phyloP scores from a whole-genome alignment of 176 grass and related monocot genomes.

The Carex scoparia region DNA sequence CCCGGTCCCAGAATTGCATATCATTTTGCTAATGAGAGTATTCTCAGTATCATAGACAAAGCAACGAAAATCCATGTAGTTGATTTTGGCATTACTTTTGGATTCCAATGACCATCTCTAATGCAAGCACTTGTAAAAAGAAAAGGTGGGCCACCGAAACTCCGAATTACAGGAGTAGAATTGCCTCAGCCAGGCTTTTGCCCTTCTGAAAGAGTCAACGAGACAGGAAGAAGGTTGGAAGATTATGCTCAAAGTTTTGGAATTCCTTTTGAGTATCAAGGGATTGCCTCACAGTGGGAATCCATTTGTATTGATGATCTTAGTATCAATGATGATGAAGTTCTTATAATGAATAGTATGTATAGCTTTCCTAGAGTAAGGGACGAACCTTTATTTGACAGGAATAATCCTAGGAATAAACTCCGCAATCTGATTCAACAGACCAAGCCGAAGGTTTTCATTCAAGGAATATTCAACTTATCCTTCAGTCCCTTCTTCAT shows the following conservation, averaged over 20 bases:
- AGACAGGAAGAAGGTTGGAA: constrained; percentile 1
- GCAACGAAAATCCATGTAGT: constrained; percentile 40
- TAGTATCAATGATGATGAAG: constrained; percentile 35
- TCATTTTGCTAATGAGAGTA: constrained; percentile 55
- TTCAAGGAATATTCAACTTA: background rate
- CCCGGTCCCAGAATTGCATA: constrained; percentile 30
- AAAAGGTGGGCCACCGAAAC: constrained; percentile 22
- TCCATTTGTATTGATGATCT: constrained; percentile 36
- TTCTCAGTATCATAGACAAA: constrained; percentile 35
- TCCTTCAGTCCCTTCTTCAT: background rate
- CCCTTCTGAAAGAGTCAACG: background rate
- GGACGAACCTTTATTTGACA: constrained; percentile 25
- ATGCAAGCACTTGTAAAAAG: constrained; percentile 37
- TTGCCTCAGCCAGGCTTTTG: background rate
- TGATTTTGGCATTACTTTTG: constrained; percentile 48
- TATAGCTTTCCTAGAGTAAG: constrained; percentile 27
- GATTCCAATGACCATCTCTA: constrained; percentile 53
- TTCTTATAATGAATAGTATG: constrained; percentile 38
- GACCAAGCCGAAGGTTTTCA: constrained; percentile 28
- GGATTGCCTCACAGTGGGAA: constrained; percentile 43
- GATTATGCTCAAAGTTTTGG: background rate
- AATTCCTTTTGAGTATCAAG: constrained; percentile 7
- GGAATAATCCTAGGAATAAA: constrained; percentile 32
- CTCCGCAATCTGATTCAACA: constrained; percentile 29
- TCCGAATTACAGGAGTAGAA: constrained; percentile 51